phyloP scores from a whole-genome alignment of 306 rosid species.

The Cucurbita pepo region DNA sequence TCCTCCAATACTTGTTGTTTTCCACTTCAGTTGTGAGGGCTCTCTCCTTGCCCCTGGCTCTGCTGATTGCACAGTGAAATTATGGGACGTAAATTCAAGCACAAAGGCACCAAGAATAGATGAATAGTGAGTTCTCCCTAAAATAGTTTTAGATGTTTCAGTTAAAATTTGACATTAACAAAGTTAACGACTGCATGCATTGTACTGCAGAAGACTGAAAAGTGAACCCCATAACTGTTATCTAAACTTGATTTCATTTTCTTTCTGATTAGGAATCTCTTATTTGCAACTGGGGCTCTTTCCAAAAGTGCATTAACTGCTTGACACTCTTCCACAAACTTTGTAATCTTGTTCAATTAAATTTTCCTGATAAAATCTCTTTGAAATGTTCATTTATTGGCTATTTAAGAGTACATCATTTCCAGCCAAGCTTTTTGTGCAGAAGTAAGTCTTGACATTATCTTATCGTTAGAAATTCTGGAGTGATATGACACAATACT shows the following conservation, averaged over 20 bases:
- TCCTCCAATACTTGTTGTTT: not conserved
- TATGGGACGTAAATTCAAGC: constrained; percentile 85
- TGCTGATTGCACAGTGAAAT: constrained; percentile 86
- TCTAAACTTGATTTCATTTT: not conserved
- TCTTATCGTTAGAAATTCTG: not conserved
- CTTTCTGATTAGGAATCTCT: constrained; percentile 54
- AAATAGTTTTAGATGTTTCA: not conserved
- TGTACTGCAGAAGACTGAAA: too few species aligned
- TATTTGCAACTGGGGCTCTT: constrained; percentile 77
- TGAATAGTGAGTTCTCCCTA: constrained; percentile 47
- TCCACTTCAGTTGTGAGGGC: constrained; percentile 62
- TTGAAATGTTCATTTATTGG: not conserved
- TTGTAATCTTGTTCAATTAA: not conserved
- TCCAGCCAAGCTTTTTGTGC: not conserved
- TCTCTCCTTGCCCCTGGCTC: constrained; percentile 93
- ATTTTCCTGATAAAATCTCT: not conserved
- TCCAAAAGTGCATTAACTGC: constrained; percentile 24
- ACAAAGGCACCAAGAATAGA: constrained; percentile 54
- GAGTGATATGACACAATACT: not conserved
- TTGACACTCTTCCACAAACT: not conserved
- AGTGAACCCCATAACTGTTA: not conserved
- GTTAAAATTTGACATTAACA: not conserved
- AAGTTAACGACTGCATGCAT: not conserved
- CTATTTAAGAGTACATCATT: not conserved
- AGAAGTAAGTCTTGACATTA: not conserved